Conservation (phyloP, 1,284 basidiomycete genomes). For the Erythrobasidium hasegawianum region DNA sequence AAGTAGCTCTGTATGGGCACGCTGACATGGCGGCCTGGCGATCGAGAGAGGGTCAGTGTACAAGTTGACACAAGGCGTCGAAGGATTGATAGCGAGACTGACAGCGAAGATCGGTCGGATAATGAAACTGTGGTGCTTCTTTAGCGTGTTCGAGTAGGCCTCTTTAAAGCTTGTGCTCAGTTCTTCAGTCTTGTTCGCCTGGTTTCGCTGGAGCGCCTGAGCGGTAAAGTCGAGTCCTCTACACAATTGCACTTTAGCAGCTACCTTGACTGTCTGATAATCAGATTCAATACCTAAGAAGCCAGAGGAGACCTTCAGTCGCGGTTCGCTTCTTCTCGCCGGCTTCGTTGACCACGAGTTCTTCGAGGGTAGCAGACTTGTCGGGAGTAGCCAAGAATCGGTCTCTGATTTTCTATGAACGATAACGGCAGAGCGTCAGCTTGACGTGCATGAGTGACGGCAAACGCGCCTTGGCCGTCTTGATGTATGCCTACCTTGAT, state of each 20-base stretch:
- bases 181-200: slow-evolving; percentile 66
- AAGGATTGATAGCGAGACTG: slow-evolving; percentile 49
- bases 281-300: slow-evolving; percentile 63
- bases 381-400: slow-evolving; percentile 67
- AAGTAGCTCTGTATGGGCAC: slow-evolving; percentile 86
- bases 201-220: slow-evolving; percentile 69
- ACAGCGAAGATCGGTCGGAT: slow-evolving; percentile 80
- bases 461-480: neutral
- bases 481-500: slow-evolving; percentile 64
- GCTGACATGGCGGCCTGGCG: slow-evolving; percentile 88
- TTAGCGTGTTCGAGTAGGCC: slow-evolving; percentile 77
- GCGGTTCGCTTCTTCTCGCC: slow-evolving; percentile 78
- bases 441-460: neutral
- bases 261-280: neutral
- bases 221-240: slow-evolving; percentile 89
- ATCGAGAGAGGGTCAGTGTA: neutral
- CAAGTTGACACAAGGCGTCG: neutral
- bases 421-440: neutral
- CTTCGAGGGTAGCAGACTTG: slow-evolving; percentile 73
- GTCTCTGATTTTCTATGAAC: slow-evolving; percentile 74
- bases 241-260: neutral
- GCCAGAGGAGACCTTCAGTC: slow-evolving; percentile 89
- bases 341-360: slow-evolving; percentile 79
- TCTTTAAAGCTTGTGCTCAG: slow-evolving; percentile 72
- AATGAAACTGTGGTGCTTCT: slow-evolving; percentile 81